Conservation (phyloP, 2,329 filamentous ascomycete species). For the Tolypocladium nubicola region DNA sequence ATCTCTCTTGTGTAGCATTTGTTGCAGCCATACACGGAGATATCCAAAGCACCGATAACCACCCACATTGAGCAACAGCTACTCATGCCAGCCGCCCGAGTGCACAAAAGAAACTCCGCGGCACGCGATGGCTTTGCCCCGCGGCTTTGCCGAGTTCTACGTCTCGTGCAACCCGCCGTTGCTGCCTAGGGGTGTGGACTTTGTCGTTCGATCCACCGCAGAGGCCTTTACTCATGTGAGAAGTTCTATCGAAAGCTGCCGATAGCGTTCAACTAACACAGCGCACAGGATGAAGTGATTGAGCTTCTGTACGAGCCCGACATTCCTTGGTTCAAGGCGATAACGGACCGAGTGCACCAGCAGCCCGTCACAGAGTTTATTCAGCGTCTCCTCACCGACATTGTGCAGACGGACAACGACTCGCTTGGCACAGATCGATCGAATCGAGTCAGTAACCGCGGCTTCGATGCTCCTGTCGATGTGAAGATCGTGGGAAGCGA, state of each 20-base stretch:
- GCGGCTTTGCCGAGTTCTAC: conserved; percentile 19
- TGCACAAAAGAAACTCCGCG: not conserved
- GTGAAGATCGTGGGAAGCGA: conserved; percentile 7
- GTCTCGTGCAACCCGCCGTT: conserved; percentile 23
- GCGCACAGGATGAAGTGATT: conserved; percentile 7
- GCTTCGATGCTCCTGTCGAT: conserved; percentile 6
- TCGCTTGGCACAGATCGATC: conserved; percentile 1
- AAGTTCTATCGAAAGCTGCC: not conserved
- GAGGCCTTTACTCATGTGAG: not conserved
- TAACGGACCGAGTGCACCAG: conserved; percentile 6
- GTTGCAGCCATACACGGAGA: not conserved
- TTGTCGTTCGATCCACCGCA: conserved; percentile 9
- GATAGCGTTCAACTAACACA: not conserved
- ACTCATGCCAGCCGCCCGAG: not conserved
- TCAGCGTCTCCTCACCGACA: conserved; percentile 7
- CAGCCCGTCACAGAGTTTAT: conserved; percentile 9
- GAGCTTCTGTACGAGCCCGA: conserved; percentile 27
- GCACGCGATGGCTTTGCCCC: not conserved
- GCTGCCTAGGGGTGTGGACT: conserved; percentile 16
- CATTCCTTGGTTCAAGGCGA: conserved; percentile 23
- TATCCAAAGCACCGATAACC: not conserved
- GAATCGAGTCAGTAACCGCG: not conserved
- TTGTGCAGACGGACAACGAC: conserved; percentile 10
- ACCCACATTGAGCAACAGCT: too few relatives aligned
- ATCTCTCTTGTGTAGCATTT: not conserved